Evolutionary conservation across 345 rosid genomes (phyloP), one percentile per base, ranked within the genome.

Genomic region (Pistacia vera): DNA sequence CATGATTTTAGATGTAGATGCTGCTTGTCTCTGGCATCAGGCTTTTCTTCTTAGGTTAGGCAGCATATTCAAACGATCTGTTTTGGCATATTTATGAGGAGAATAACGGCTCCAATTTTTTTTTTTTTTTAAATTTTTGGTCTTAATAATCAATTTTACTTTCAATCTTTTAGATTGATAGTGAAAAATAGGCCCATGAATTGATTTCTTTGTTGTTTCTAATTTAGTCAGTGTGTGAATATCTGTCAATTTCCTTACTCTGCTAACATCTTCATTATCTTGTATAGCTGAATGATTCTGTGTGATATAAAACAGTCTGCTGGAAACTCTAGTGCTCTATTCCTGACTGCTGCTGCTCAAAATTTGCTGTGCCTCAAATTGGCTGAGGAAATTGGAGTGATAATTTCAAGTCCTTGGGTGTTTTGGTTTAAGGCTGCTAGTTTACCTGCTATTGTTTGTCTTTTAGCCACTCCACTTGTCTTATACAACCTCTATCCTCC

Each of bases 331-430:
- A 92, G 99, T 84, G 98, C 98, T 44, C 97, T 96, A 68, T 96
- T 93, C 86, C 88, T 96, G 59, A 96, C 99, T 63, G 98, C 98
- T 41, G 95, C 99, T 52, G 99, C 98, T 66, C 99, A 93, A 81
- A 96, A 96, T 80, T 85, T 96, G 82, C 83, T 96, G 61, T 93
- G 97, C 75, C 95, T 96, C 68, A 96, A 96, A 85, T 72, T 96
- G 77, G 99, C 98, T 0, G 97, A 91, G 91, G 98, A 92, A 81
- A 91, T 96, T 72, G 99, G 99, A 63, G 92, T 96, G 64, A 78
- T 87, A 12, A 77, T 96, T 69, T 30, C 92, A 60, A 91, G 77
- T 80, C 99, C 99, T 36, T 96, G 99, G 99, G 86, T 96, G 73
- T 86, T 93, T 61, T 96, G 98, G 99, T 92, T 96, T 77, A 93